phyloP scores from a whole-genome alignment of 768 basidiomycete species.

The Scleroderma citrinum region DNA sequence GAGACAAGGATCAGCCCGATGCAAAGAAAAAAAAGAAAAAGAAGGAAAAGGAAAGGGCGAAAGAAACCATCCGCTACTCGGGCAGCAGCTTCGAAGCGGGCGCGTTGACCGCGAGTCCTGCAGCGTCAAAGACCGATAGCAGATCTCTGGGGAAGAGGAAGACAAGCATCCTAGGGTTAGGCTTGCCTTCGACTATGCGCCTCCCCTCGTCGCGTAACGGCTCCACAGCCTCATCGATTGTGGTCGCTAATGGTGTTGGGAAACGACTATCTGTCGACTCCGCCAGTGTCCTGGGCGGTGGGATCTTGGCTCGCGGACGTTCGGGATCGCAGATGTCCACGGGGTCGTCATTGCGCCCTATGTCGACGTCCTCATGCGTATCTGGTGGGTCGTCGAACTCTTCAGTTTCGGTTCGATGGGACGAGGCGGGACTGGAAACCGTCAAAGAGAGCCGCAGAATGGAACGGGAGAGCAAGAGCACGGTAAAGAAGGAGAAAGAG shows the following conservation, averaged over 20 bases:
- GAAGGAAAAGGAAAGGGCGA: conserved; percentile 32
- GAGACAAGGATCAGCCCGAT: conserved; percentile 23
- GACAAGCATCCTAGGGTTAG: conserved; percentile 54
- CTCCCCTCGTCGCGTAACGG: conserved; percentile 33
- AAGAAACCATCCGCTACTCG: conserved; percentile 40
- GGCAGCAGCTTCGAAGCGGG: conserved; percentile 67
- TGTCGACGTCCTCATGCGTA: conserved; percentile 35
- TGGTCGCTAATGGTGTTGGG: conserved; percentile 5
- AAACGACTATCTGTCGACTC: conserved; percentile 30
- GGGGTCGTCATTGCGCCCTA: conserved; percentile 42
- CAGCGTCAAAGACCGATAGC: conserved; percentile 15
- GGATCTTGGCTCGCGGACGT: conserved; percentile 28
- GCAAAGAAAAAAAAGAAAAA: conserved; percentile 34
- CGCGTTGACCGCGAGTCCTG: conserved; percentile 37
- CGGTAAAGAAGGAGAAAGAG: conserved; percentile 29
- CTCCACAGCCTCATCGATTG: conserved; percentile 32
- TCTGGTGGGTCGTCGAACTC: conserved; percentile 38
- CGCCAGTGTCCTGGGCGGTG: conserved; percentile 22
- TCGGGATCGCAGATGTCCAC: conserved; percentile 37
- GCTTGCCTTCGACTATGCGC: conserved; percentile 51
- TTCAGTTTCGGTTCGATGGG: conserved; percentile 42
- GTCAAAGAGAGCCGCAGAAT: conserved; percentile 42
- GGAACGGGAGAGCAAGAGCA: conserved; percentile 29
- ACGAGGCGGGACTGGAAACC: conserved; percentile 43
- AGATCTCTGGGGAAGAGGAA: conserved; percentile 50